A percentile compares a stretch with the other conserved stretches of the same genome.
These are phyloP conservation scores for Aspergillus neoniger DNA, from an alignment of 2,329 filamentous ascomycete species.

Conservation along the genomic window DNA sequence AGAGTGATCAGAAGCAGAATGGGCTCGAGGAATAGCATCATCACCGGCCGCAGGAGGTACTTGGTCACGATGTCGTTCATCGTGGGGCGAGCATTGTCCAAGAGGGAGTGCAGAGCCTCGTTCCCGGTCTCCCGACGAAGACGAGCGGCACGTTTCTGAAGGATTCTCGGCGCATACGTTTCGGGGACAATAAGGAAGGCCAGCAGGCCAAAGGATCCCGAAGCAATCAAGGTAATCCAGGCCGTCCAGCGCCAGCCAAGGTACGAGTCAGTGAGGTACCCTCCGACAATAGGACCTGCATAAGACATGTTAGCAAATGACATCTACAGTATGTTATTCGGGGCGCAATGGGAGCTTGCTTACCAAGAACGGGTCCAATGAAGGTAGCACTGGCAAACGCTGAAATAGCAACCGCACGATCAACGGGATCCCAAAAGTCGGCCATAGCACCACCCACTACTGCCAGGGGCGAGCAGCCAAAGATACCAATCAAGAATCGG, in stretches of 20 bases:
- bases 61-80: slow-evolving; percentile 43
- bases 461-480: slow-evolving; percentile 54
- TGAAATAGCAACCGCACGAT: slow-evolving; percentile 49
- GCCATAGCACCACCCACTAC: slow-evolving; percentile 53
- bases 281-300: slow-evolving; percentile 50
- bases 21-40: slow-evolving; percentile 52
- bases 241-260: slow-evolving; percentile 61
- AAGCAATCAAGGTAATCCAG: slow-evolving; percentile 57
- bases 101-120: slow-evolving; percentile 47
- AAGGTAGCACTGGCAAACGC: slow-evolving; percentile 52
- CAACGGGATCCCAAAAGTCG: slow-evolving; percentile 52
- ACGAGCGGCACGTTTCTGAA: slow-evolving; percentile 49
- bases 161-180: slow-evolving; percentile 52
- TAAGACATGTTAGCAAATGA: neutral
- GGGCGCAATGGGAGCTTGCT: neutral
- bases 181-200: slow-evolving; percentile 53
- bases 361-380: slow-evolving; percentile 50
- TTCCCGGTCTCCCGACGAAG: slow-evolving; percentile 52
- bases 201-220: slow-evolving; percentile 44
- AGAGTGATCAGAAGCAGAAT: slow-evolving; percentile 52
- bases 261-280: slow-evolving; percentile 51
- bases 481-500: slow-evolving; percentile 57
- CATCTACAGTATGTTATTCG: too few relatives aligned
- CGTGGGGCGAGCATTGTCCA: slow-evolving; percentile 47
- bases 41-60: slow-evolving; percentile 49